Conservation (phyloP, 805 yeast genomes). For the Saturnispora mendoncae region DNA sequence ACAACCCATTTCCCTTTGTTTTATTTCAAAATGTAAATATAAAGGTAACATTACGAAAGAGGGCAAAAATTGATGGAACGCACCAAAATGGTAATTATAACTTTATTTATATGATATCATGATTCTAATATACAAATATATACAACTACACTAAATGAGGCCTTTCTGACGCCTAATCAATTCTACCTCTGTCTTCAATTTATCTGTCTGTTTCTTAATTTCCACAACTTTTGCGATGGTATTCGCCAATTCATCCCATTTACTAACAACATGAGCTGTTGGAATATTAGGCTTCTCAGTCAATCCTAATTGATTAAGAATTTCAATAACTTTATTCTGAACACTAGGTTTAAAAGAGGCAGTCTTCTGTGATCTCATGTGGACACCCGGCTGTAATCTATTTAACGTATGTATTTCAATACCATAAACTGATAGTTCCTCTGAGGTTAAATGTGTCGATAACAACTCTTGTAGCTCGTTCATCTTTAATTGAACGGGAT, state of each 20-base stretch:
- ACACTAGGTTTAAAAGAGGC: constrained; percentile 71
- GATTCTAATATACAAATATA: not conserved
- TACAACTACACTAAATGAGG: constrained; percentile 4
- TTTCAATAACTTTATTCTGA: constrained; percentile 50
- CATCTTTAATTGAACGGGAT: constrained; percentile 13
- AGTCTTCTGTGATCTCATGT: constrained; percentile 68
- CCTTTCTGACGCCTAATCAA: constrained; percentile 34
- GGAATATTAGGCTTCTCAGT: constrained; percentile 84
- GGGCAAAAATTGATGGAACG: no score
- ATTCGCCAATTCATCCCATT: constrained; percentile 67
- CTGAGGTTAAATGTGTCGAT: constrained; percentile 51
- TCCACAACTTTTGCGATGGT: constrained; percentile 68
- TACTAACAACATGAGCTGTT: constrained; percentile 64
- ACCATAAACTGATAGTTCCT: constrained; percentile 82
- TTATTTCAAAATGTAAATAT: no score
- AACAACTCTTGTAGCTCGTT: constrained; percentile 30
- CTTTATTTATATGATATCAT: no score
- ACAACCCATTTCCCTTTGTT: no score
- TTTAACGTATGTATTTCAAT: constrained; percentile 63
- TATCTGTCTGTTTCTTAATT: constrained; percentile 78
- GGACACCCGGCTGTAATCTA: constrained; percentile 70
- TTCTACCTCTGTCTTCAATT: constrained; percentile 68
- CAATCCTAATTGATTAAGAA: constrained; percentile 69
- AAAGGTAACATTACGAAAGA: no score
- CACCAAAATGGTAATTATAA: no score